Percentiles rank a stretch among this genome's conserved stretches.
These are phyloP conservation scores for Onygenales sp. DNA, from an alignment of 2,329 filamentous ascomycete species.

Conservation along the genomic window DNA sequence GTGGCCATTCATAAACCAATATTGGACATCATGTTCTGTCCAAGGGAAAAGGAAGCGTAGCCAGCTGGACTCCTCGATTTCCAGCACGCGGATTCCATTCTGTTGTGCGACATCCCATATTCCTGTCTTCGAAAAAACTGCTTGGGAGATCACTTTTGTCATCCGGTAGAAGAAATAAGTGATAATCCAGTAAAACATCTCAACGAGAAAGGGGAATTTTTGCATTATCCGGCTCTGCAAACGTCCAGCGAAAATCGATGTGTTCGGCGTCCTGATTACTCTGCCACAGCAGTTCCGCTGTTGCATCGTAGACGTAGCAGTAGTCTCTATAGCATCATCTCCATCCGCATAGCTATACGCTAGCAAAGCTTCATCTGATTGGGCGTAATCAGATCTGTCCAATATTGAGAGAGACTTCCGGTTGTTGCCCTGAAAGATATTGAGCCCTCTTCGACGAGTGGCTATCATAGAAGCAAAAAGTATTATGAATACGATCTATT, in stretches of 20 bases:
- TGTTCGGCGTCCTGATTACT: slow-evolving; percentile 47
- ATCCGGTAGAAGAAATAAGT: slow-evolving; percentile 56
- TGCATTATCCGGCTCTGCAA: slow-evolving; percentile 54
- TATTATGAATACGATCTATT: slow-evolving; percentile 42
- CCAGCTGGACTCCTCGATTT: slow-evolving; percentile 33
- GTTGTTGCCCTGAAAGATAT: slow-evolving; percentile 26
- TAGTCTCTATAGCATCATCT: slow-evolving; percentile 14
- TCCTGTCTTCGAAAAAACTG: slow-evolving; percentile 41
- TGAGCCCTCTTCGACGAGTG: slow-evolving; percentile 37
- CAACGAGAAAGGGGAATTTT: slow-evolving; percentile 59
- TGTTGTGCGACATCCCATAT: slow-evolving; percentile 39
- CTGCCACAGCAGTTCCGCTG: slow-evolving; percentile 42
- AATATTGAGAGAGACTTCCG: slow-evolving; percentile 18
- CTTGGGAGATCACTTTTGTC: slow-evolving; percentile 44
- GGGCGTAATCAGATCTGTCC: slow-evolving; percentile 23
- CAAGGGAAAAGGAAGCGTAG: slow-evolving; percentile 31
- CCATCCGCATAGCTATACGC: slow-evolving; percentile 26
- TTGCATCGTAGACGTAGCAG: slow-evolving; percentile 31
- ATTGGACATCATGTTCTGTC: slow-evolving; percentile 36
- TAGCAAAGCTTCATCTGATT: slow-evolving; percentile 33
- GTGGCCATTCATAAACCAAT: slow-evolving; percentile 36
- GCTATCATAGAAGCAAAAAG: slow-evolving; percentile 41
- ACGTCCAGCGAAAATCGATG: slow-evolving; percentile 51
- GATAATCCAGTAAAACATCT: slow-evolving; percentile 66
- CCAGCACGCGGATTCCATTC: slow-evolving; percentile 35